phyloP scores from a whole-genome alignment of 2,329 filamentous ascomycete species.

The Penicillium rolfsii region DNA sequence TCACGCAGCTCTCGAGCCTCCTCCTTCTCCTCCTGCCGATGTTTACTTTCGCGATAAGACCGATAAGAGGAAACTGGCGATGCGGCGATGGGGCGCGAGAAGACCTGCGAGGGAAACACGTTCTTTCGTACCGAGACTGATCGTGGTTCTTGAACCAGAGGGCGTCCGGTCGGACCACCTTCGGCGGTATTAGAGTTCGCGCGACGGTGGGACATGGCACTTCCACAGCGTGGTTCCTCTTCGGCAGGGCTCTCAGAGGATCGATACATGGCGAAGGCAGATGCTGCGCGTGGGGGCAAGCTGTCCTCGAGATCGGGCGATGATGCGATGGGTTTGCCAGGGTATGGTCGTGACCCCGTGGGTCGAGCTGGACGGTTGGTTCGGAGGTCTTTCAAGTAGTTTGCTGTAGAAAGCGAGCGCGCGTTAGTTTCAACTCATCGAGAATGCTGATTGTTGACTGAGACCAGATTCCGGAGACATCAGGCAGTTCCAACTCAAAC shows the following conservation, averaged over 20 bases:
- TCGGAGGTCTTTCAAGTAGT: constrained; percentile 63
- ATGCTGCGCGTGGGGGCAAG: constrained; percentile 47
- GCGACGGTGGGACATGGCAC: constrained; percentile 47
- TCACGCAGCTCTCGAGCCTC: constrained; percentile 60
- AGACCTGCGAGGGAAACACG: constrained; percentile 42
- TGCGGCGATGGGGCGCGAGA: constrained; percentile 33
- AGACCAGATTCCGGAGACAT: background rate
- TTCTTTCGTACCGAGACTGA: constrained; percentile 39
- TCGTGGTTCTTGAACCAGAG: constrained; percentile 45
- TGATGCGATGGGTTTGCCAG: constrained; percentile 49
- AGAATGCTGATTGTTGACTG: background rate
- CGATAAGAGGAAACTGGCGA: constrained; percentile 53
- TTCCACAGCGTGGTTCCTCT: constrained; percentile 42
- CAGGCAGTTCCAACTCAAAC: background rate
- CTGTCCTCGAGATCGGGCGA: constrained; percentile 31
- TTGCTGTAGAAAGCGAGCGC: constrained; percentile 47
- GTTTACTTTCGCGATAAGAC: constrained; percentile 58
- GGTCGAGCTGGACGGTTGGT: constrained; percentile 60
- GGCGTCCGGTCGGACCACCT: constrained; percentile 39
- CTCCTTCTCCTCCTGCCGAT: constrained; percentile 61
- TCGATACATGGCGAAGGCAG: constrained; percentile 46
- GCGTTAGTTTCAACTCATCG: constrained; percentile 14
- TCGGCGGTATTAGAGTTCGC: constrained; percentile 35
- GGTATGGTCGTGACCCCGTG: constrained; percentile 63
- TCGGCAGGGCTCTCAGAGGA: constrained; percentile 27